A percentile compares a stretch with the other conserved stretches of the same genome.
These are phyloP conservation scores for Puya raimondii DNA, from an alignment of 176 grass and related monocot genomes.

Conservation along the genomic window DNA sequence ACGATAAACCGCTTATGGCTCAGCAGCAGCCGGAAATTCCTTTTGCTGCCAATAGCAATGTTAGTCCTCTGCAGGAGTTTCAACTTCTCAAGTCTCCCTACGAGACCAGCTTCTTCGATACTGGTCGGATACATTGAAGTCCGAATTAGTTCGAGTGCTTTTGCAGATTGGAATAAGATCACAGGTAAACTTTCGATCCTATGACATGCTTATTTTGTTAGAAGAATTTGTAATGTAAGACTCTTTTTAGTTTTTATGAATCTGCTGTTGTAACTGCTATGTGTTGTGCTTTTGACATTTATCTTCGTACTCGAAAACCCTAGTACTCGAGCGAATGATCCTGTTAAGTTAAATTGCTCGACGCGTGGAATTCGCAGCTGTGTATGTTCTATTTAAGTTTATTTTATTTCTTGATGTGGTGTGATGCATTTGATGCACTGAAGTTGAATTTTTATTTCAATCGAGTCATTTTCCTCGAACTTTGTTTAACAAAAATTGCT, in stretches of 20 bases:
- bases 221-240: not conserved
- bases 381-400: not conserved
- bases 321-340: not conserved
- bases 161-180: not conserved
- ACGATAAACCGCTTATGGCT: not conserved
- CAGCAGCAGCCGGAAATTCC: not conserved
- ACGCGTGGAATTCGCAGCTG: not conserved
- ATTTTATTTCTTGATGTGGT: too few species aligned
- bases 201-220: not conserved
- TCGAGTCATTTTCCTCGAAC: too few species aligned
- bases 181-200: not conserved
- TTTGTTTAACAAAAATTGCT: too few species aligned
- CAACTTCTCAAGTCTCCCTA: slow-evolving; percentile 1
- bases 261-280: not conserved
- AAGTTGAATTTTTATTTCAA: too few species aligned
- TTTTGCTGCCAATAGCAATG: not conserved
- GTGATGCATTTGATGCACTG: too few species aligned
- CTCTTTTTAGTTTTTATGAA: not conserved
- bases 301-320: not conserved
- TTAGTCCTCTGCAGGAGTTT: slow-evolving; percentile 1
- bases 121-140: slow-evolving; percentile 5
- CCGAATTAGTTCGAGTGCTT: not conserved
- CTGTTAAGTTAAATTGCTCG: not conserved
- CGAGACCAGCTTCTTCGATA: slow-evolving; percentile 5
- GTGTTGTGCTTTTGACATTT: not conserved